These are phyloP conservation scores for Taxillus chinensis DNA, from an alignment of 164 flowering plant genomes.

Conservation along the genomic window DNA sequence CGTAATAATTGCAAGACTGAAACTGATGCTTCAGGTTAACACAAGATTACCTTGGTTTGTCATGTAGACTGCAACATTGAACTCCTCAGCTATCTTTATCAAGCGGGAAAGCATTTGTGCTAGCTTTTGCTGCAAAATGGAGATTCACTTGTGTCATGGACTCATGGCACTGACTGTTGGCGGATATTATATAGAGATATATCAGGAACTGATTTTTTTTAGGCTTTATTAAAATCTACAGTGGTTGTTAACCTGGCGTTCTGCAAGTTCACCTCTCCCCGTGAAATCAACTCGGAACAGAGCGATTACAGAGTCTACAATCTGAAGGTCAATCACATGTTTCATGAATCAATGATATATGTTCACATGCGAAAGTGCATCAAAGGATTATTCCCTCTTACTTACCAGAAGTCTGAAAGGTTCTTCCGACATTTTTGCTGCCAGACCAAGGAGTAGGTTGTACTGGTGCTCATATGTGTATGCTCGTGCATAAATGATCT, in stretches of 20 bases:
- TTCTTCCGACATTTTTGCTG: constrained; percentile 96
- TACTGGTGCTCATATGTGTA: constrained; percentile 97
- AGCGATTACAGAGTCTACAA: constrained; percentile 93
- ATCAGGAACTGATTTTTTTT: background rate
- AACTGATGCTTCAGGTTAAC: background rate
- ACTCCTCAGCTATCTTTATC: constrained; percentile 89
- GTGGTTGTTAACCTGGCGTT: constrained; percentile 57
- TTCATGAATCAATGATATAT: background rate
- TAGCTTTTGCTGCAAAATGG: constrained; percentile 79
- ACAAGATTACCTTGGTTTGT: constrained; percentile 81
- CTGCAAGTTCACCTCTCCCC: constrained; percentile 98
- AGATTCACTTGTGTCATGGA: background rate
- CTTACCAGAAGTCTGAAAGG: constrained; percentile 90
- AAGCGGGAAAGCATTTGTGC: constrained; percentile 95
- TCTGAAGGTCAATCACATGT: constrained; percentile 31
- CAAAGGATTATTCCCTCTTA: background rate
- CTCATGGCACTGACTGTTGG: background rate
- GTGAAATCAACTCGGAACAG: constrained; percentile 96
- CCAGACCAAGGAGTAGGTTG: constrained; percentile 90
- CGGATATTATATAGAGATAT: background rate
- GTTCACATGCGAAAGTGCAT: background rate
- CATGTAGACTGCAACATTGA: constrained; percentile 95
- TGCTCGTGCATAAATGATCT: constrained; percentile 97
- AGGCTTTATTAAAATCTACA: background rate
- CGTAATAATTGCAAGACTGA: too few relatives aligned